A percentile compares a stretch with the other conserved stretches of the same genome.
Evolutionary conservation across 345 rosid species (phyloP).

Genomic region (Salix viminalis): DNA sequence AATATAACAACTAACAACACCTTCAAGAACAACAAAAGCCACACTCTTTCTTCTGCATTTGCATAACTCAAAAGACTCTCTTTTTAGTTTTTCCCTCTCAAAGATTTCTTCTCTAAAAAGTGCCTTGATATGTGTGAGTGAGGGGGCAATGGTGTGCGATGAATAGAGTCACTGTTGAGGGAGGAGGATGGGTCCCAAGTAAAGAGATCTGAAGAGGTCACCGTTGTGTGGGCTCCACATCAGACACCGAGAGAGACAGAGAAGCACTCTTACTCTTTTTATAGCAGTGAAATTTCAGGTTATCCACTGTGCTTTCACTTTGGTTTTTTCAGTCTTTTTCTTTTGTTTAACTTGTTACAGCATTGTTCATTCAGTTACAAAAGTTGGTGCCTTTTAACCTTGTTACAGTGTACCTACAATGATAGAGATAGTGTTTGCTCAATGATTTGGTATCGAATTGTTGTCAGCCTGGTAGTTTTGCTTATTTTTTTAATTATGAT

Average conservation of each 20-base stretch:
- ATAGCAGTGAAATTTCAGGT: conserved; percentile 15
- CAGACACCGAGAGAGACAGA: not conserved
- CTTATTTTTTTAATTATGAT: too few relatives aligned
- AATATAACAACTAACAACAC: not conserved
- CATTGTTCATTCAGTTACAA: too few relatives aligned
- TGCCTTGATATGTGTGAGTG: not conserved
- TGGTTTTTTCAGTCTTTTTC: conserved; percentile 28
- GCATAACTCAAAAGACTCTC: not conserved
- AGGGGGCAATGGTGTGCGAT: conserved; percentile 9
- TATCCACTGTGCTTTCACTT: conserved; percentile 11
- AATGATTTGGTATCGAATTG: conserved; percentile 13
- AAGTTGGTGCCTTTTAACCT: not conserved
- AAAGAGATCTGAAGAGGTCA: conserved; percentile 48
- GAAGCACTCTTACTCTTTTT: not conserved
- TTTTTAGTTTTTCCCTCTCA: conserved; percentile 10
- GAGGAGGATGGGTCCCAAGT: conserved; percentile 30
- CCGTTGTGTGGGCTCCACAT: conserved; percentile 45
- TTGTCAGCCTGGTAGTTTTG: not conserved
- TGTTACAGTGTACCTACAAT: conserved; percentile 1
- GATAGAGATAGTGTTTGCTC: not conserved
- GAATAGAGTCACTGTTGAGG: conserved; percentile 18
- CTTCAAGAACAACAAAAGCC: conserved; percentile 11
- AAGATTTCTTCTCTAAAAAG: conserved; percentile 9
- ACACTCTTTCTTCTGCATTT: not conserved
- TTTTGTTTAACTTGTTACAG: not conserved